These are phyloP conservation scores for Syzygium grande DNA, from an alignment of 345 rosid species.

Conservation along the genomic window DNA sequence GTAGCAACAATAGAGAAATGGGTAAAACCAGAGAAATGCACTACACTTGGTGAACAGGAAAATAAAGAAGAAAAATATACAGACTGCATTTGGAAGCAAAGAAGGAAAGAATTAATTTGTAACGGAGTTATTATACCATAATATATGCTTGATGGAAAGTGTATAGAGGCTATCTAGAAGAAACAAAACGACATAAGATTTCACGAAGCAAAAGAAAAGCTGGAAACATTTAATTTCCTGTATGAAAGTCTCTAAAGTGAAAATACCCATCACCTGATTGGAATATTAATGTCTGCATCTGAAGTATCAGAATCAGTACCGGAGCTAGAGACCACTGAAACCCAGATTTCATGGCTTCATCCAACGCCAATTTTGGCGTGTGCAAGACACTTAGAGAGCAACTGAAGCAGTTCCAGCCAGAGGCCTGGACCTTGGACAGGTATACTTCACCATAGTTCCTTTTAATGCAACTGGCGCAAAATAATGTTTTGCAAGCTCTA, in stretches of 20 bases:
- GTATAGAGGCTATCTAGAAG: not conserved
- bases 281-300: conserved; percentile 37
- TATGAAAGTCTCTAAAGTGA: not conserved
- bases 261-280: conserved; percentile 37
- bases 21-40: not conserved
- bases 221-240: not conserved
- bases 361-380: conserved; percentile 52
- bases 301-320: conserved; percentile 66
- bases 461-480: conserved; percentile 67
- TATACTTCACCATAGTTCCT: conserved; percentile 73
- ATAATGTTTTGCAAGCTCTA: conserved; percentile 61
- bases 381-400: conserved; percentile 73
- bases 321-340: conserved; percentile 33
- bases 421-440: conserved; percentile 48
- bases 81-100: not conserved
- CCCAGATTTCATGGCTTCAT: conserved; percentile 57
- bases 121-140: not conserved
- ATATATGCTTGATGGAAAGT: not conserved
- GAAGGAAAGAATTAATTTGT: not conserved
- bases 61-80: not conserved
- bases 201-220: not conserved
- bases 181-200: not conserved
- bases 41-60: not conserved
- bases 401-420: conserved; percentile 81
- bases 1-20: not conserved